Conservation (phyloP, 2,329 filamentous ascomycete genomes). For the Beauveria pseudobassiana region DNA sequence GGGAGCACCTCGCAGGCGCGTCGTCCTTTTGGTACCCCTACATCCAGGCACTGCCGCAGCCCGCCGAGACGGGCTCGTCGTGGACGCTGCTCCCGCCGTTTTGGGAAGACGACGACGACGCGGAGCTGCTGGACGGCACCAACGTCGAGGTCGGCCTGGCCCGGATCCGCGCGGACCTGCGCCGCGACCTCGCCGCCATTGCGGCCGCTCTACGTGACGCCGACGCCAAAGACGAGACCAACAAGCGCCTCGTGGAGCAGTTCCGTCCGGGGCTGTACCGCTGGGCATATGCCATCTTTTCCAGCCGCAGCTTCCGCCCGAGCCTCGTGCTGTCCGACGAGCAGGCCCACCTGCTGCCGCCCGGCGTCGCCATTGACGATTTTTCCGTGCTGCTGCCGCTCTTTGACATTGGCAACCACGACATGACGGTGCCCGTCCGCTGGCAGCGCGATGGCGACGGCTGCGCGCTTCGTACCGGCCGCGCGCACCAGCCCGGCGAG, state of each 20-base stretch:
- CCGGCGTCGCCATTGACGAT: slow-evolving; percentile 38
- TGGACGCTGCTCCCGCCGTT: slow-evolving; percentile 26
- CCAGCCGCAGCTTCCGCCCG: slow-evolving; percentile 57
- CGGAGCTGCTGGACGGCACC: slow-evolving; percentile 48
- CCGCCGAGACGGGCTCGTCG: slow-evolving; percentile 26
- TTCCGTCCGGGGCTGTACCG: slow-evolving; percentile 47
- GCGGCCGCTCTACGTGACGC: slow-evolving; percentile 25
- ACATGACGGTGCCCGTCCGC: slow-evolving; percentile 47
- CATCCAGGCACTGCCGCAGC: slow-evolving; percentile 56
- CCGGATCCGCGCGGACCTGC: slow-evolving; percentile 40
- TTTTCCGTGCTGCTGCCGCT: slow-evolving; percentile 64
- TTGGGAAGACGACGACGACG: slow-evolving; percentile 51
- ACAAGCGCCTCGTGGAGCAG: slow-evolving; percentile 22
- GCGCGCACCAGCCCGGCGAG: slow-evolving; percentile 40
- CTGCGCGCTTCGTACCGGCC: slow-evolving; percentile 37
- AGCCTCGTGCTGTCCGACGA: slow-evolving; percentile 65
- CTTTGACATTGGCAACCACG: slow-evolving; percentile 66
- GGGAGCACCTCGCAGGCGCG: slow-evolving; percentile 50
- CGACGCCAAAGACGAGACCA: slow-evolving; percentile 12
- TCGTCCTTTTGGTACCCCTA: slow-evolving; percentile 63
- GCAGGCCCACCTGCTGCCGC: slow-evolving; percentile 55
- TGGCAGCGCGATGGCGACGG: slow-evolving; percentile 41
- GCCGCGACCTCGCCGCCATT: slow-evolving; percentile 38
- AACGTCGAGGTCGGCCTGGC: slow-evolving; percentile 42
- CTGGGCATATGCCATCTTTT: slow-evolving; percentile 59